phyloP scores from a whole-genome alignment of 2,329 filamentous ascomycete genomes.

The Fusarium equiseti region DNA sequence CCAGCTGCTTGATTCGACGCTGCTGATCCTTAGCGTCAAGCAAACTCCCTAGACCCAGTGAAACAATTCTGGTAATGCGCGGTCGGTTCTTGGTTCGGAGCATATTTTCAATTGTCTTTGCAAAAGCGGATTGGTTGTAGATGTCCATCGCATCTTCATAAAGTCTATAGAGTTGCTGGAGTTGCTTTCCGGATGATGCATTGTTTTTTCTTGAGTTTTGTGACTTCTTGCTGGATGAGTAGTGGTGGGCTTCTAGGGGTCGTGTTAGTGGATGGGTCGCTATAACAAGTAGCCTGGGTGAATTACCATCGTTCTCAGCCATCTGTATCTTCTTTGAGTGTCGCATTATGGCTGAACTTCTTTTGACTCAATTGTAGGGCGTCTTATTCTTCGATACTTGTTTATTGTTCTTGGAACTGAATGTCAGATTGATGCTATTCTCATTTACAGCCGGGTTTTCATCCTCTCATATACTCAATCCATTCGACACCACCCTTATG shows the following conservation, averaged over 20 bases:
- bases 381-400: not conserved
- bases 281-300: not conserved
- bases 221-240: constrained; percentile 11
- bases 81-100: constrained; percentile 35
- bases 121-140: constrained; percentile 30
- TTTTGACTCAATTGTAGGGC: rapidly evolving
- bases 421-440: constrained; percentile 3
- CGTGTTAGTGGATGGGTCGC: not conserved
- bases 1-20: constrained; percentile 44
- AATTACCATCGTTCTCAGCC: constrained; percentile 12
- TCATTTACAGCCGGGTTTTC: not conserved
- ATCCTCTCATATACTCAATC: not conserved
- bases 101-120: constrained; percentile 36
- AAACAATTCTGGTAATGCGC: constrained; percentile 34
- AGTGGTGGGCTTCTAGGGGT: not conserved
- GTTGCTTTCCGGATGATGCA: constrained; percentile 28
- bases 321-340: constrained; percentile 21
- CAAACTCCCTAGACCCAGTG: constrained; percentile 40
- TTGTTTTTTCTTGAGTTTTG: constrained; percentile 11
- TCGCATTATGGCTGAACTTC: constrained; percentile 13
- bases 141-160: constrained; percentile 31
- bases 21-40: constrained; percentile 39
- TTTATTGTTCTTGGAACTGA: not conserved
- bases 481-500: not conserved
- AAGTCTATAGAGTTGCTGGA: constrained; percentile 29